A percentile compares a stretch with the other conserved stretches of the same genome.
Evolutionary conservation across 1,139 yeast species (phyloP).

Genomic region (Taphrina communis): DNA sequence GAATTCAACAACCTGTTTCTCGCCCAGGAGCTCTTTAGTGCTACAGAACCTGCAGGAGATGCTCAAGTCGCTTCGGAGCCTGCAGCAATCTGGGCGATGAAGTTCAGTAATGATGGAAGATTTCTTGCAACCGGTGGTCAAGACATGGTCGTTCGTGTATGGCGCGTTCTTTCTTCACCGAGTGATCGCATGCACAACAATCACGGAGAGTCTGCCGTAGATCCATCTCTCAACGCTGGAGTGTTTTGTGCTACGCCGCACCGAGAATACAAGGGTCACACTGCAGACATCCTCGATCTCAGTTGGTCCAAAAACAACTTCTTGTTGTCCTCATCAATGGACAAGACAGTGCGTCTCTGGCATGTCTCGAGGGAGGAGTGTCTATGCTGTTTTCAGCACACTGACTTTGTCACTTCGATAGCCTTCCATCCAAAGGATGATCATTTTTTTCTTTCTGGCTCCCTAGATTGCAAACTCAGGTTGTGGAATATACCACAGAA

Average conservation of each 20-base stretch:
- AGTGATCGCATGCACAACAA: slow-evolving; percentile 53
- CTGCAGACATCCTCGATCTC: slow-evolving; percentile 69
- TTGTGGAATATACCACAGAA: slow-evolving; percentile 86
- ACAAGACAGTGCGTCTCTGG: slow-evolving; percentile 82
- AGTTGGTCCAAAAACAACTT: slow-evolving; percentile 93
- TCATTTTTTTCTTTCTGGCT: slow-evolving; percentile 82
- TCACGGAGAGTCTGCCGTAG: slow-evolving; percentile 7
- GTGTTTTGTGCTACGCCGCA: slow-evolving; percentile 77
- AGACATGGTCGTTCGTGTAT: slow-evolving; percentile 68
- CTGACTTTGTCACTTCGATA: slow-evolving; percentile 82
- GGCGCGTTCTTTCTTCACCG: slow-evolving; percentile 80
- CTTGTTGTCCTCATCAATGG: slow-evolving; percentile 81
- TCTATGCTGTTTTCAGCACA: slow-evolving; percentile 69
- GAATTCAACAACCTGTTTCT: slow-evolving; percentile 66
- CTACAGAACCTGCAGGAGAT: slow-evolving; percentile 13
- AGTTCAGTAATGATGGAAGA: slow-evolving; percentile 79
- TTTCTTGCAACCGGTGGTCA: slow-evolving; percentile 84
- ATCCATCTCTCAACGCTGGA: slow-evolving; percentile 62
- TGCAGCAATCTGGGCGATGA: slow-evolving; percentile 71
- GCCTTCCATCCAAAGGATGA: slow-evolving; percentile 87
- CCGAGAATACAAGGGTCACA: slow-evolving; percentile 69
- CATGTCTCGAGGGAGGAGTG: slow-evolving; percentile 72
- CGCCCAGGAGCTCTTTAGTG: slow-evolving; percentile 69
- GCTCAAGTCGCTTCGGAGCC: slow-evolving; percentile 44
- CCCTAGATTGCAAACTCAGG: slow-evolving; percentile 76